phyloP scores from a whole-genome alignment of 148 eudicot species.

The Salicornia ramosissima region DNA sequence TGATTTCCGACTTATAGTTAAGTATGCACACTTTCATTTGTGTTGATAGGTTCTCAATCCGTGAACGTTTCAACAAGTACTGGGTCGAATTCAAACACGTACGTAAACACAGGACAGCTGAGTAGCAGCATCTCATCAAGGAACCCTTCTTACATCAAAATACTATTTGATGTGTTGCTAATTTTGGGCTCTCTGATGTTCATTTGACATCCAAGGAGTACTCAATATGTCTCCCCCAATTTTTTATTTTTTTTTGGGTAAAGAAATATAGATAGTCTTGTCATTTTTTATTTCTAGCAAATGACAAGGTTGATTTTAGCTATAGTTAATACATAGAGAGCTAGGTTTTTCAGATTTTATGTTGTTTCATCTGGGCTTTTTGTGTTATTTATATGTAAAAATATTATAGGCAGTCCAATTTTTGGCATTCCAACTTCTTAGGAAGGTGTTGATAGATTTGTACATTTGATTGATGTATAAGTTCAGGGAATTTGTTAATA shows the following conservation, averaged over 20 bases:
- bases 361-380: neutral
- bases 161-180: slow-evolving; percentile 19
- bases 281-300: slow-evolving; percentile 18
- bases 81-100: slow-evolving; percentile 58
- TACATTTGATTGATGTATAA: slow-evolving; percentile 3
- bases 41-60: slow-evolving; percentile 50
- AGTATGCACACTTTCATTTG: neutral
- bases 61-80: slow-evolving; percentile 68
- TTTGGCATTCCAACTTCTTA: slow-evolving; percentile 5
- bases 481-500: slow-evolving; percentile 3
- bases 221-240: neutral
- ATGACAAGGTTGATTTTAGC: slow-evolving; percentile 21
- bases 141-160: slow-evolving; percentile 16
- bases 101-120: slow-evolving; percentile 61
- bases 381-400: neutral
- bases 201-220: slow-evolving; percentile 3
- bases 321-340: neutral
- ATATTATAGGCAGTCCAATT: slow-evolving; percentile 5
- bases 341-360: neutral
- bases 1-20: neutral
- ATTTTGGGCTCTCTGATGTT: slow-evolving; percentile 15
- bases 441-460: slow-evolving; percentile 12
- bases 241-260: too few relatives aligned
- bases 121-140: slow-evolving; percentile 37
- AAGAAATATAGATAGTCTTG: slow-evolving; percentile 3